phyloP scores from a whole-genome alignment of 2,329 filamentous ascomycete genomes.

The Blastomyces silverae region DNA sequence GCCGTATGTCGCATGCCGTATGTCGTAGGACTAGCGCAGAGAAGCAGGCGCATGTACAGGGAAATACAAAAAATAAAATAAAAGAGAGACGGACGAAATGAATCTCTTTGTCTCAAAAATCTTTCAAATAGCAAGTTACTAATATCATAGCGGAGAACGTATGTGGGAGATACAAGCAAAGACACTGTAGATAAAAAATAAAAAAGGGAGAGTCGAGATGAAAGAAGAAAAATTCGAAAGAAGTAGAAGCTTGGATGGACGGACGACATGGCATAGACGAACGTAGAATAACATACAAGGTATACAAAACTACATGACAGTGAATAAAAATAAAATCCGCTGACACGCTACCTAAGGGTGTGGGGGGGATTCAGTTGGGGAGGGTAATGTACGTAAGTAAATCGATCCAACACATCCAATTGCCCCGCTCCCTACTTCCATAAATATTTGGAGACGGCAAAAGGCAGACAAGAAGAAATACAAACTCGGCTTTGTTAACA shows the following conservation, averaged over 20 bases:
- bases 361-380: neutral
- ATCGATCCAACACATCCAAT: neutral
- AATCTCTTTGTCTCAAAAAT: neutral
- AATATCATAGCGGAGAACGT: neutral
- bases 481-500: neutral
- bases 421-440: neutral
- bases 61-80: neutral
- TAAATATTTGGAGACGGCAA: neutral
- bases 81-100: neutral
- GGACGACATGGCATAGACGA: neutral
- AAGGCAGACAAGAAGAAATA: neutral
- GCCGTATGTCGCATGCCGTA: neutral
- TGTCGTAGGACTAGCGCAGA: neutral
- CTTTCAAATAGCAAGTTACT: neutral
- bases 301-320: neutral
- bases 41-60: neutral
- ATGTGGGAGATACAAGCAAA: neutral
- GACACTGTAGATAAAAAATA: neutral
- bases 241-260: neutral
- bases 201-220: too few species aligned
- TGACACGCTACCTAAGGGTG: neutral
- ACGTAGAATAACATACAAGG: neutral
- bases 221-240: neutral
- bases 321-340: neutral
- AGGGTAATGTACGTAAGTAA: neutral